Base-by-base conservation (phyloP, 306 rosid genomes). In the Ammopiptanthus mongolicus region DNA sequence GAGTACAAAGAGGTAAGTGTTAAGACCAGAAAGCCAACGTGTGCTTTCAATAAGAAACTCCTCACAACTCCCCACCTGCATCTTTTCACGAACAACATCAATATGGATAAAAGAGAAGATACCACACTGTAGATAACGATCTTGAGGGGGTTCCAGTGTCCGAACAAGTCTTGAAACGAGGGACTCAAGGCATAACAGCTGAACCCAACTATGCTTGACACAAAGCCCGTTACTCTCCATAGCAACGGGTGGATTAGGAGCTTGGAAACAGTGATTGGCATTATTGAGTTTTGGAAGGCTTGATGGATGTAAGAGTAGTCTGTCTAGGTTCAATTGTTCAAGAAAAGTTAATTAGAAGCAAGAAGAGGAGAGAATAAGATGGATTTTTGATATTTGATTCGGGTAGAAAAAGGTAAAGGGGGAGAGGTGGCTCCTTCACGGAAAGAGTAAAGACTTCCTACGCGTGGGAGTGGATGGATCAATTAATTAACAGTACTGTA, bases 191-290 rank as follows among this genome's bases (percentile, higher is more conserved):
- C 64, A 36, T 31, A 59, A 15, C 65, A 70, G 12, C 1, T 47
- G 46, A 78, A 50, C 15, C 77, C 82, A 15, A 69, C 76, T 5
- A 60, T 28, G 47, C 76, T 34, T 48, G 77, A 78, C 7, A 1
- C 37, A 28, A 50, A 78, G 0, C 77, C 77, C 0, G 34, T 17
- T 28, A 78, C 0, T 42, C 68, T 79, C 74, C 68, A 71, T 29
- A 62, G 8, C 3, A 25, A 5, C 1, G 71, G 71, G 42, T 68
- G 60, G 51, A n/a, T n/a, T n/a, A n/a, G n/a, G n/a, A n/a, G n/a
- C n/a, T n/a, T n/a, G n/a, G n/a, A n/a, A n/a, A n/a, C 1, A 7
- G 42, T 37, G 42, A 37, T 8, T 7, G 11, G 10, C 42, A 37
- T 7, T 8, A 37, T 37, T 1, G 42, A 37, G 42, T 41, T 41